Evolutionary conservation across 495 filamentous ascomycete species (phyloP), one percentile per base, ranked within the genome.

Genomic region (Tuber microsphaerosporum): DNA sequence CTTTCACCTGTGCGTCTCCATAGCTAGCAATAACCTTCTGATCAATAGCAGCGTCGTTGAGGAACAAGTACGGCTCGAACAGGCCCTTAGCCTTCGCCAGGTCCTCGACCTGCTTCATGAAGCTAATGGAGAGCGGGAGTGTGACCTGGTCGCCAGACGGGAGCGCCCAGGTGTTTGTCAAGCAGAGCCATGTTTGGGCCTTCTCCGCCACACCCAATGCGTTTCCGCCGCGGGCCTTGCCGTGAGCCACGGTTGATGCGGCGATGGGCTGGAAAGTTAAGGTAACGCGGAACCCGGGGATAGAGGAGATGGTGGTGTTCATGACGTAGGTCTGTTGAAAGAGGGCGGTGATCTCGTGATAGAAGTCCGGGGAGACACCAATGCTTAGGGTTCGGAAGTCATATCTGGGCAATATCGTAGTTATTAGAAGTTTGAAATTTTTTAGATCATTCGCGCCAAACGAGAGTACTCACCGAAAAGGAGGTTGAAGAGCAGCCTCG

Each of bases 1-100:
- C 81, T 2, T 75, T 76, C 48, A 81, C 41, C 61, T 86, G 88
- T 17, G 71, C 79, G 41, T 74, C 20, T 0, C 87, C 87, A 79
- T 87, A 88, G 26, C 85, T 79, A 7, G 73, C 68, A 45, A 87
- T 83, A n/a, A 88, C 84, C 31, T 84, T 71, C 78, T 88, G 86
- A 12, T 76, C 77, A 10, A 80, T 75, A 17, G 81, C 78, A 9
- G 86, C 86, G 42, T 87, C 87, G 39, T 88, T 88, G 77, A 81
- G 76, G 71, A 83, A 84, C 9, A 81, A 22, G 65, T 74, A 84
- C 1, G 77, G 77, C 48, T 78, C 77, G 39, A 78, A 31, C 8
- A 82, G 44, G 5, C 73, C 75, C 72, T 75, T 68, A 22, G 61
- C 69, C n/a, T 17, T 69, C 0, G 76, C 68, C 26, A 75, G 73